These are phyloP conservation scores for Metschnikowia amazonensis DNA, from an alignment of 805 yeast genomes.

Conservation along the genomic window DNA sequence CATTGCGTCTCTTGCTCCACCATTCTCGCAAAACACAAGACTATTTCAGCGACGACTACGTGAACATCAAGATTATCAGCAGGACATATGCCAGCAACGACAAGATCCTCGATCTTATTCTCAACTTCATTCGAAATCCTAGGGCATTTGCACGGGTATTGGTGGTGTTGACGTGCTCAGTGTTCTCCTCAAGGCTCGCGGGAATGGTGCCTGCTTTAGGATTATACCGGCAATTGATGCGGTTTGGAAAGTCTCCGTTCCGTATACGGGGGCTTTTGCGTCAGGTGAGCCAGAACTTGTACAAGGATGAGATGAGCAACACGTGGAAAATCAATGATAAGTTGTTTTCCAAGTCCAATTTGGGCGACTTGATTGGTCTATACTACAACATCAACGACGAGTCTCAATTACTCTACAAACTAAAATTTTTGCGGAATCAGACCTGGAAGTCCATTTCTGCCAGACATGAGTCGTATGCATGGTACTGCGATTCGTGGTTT, in stretches of 20 bases:
- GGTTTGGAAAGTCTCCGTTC: slow-evolving; percentile 71
- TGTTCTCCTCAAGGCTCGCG: slow-evolving; percentile 37
- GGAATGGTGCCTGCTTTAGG: slow-evolving; percentile 48
- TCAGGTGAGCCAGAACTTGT: slow-evolving; percentile 22
- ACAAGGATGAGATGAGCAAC: slow-evolving; percentile 8
- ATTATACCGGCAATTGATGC: slow-evolving; percentile 60
- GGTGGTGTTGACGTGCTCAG: slow-evolving; percentile 34
- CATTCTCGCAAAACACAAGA: slow-evolving; percentile 42
- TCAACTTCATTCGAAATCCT: slow-evolving; percentile 36
- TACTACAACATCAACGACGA: slow-evolving; percentile 70
- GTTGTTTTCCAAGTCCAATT: slow-evolving; percentile 39
- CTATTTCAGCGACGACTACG: slow-evolving; percentile 30
- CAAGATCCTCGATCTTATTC: slow-evolving; percentile 31
- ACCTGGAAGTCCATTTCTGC: slow-evolving; percentile 36
- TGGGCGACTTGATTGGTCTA: slow-evolving; percentile 51
- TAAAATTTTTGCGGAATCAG: slow-evolving; percentile 43
- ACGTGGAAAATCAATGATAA: slow-evolving; percentile 15
- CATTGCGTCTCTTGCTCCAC: slow-evolving; percentile 48
- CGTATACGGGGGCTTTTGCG: slow-evolving; percentile 38
- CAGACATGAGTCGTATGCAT: slow-evolving; percentile 60
- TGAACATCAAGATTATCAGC: slow-evolving; percentile 32
- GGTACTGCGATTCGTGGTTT: slow-evolving; percentile 64
- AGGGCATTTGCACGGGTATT: slow-evolving; percentile 33
- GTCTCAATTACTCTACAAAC: slow-evolving; percentile 50
- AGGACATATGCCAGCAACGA: slow-evolving; percentile 29